Base-by-base conservation (phyloP, 2,329 filamentous ascomycete species). In the Hypoxylon rubiginosum region DNA sequence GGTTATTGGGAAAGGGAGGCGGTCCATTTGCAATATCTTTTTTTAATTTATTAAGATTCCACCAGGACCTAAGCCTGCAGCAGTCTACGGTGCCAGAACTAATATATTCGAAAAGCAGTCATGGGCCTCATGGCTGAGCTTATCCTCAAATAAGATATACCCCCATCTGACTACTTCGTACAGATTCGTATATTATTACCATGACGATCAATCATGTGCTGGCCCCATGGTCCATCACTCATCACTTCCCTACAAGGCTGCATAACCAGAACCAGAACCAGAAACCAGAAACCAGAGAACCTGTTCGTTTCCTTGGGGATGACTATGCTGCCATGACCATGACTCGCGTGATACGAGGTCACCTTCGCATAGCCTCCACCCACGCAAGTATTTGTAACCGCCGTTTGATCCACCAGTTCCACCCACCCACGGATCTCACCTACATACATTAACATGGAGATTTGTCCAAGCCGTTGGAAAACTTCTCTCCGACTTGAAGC, bases 391-490 rank as follows among this genome's bases (percentile, higher is more conserved):
- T 36, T 36, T 21, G 39, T 21, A 48, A 50, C 30, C 48, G 48
- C 46, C 19, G 34, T 54, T 39, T 51, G 49, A 26, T 60, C 56
- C 57, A 66, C 63, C 39, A 15, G 21, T 24, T 24, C 21, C 11
- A 36, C 15, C 39, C 21, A 24, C 21, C 21, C 21, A 36, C 13
- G 58, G 57, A 61, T 66, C 49, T 60, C 32, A 63, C 58, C 19
- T 68, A 60, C 59, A 59, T 68, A 60, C 55, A 36, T 59, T 32
- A 59, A 57, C 10, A 30, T 15, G 24, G 32, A 52, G n/a, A 39
- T 56, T 49, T 59, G 61, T 46, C 68, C 68, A 70, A 49, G 63
- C 68, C 57, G 63, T 66, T 70, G 68, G 66, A 66, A 68, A 68
- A 62, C 57, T 65, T 70, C 60, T 68, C 66, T 70, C 68, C 68